Conservation (phyloP, 2,329 filamentous ascomycete species). For the Juglanconis juglandina region DNA sequence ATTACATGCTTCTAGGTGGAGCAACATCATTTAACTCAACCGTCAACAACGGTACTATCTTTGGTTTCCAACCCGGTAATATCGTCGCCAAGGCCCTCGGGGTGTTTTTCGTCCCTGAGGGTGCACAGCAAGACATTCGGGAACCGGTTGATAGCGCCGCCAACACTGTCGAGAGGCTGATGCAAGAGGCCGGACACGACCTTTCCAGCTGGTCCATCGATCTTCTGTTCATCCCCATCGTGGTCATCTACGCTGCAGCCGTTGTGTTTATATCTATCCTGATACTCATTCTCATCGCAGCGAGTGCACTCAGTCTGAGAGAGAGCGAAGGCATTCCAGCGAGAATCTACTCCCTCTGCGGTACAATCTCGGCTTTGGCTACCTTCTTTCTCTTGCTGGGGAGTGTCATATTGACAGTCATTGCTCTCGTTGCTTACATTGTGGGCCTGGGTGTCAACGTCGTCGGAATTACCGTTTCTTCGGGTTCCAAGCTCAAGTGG, state of each 20-base stretch:
- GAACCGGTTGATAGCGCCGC: conserved; percentile 13
- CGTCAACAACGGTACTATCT: conserved; percentile 15
- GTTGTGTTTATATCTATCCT: conserved; percentile 8
- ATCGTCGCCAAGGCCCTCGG: conserved; percentile 15
- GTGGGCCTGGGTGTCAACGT: conserved; percentile 10
- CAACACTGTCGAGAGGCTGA: conserved; percentile 13
- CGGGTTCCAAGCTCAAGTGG: conserved; percentile 17
- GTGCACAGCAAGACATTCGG: conserved; percentile 10
- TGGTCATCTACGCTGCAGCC: conserved; percentile 14
- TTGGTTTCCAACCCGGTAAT: conserved; percentile 15
- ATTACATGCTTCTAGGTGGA: neutral
- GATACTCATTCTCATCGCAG: conserved; percentile 10
- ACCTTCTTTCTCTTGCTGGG: conserved; percentile 17
- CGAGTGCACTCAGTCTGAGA: neutral
- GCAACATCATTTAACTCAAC: conserved; percentile 5
- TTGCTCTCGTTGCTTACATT: conserved; percentile 9
- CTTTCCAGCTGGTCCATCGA: conserved; percentile 12
- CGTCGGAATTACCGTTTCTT: conserved; percentile 12
- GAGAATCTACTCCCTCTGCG: conserved; percentile 10
- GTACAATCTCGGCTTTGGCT: conserved; percentile 4
- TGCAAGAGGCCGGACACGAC: conserved; percentile 10
- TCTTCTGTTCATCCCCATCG: conserved; percentile 17
- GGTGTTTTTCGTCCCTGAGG: conserved; percentile 16
- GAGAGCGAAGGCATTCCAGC: conserved; percentile 1
- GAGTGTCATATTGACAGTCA: conserved; percentile 14